Base-by-base conservation (phyloP, 495 filamentous ascomycete species). In the Aspergillus ellipticus region DNA sequence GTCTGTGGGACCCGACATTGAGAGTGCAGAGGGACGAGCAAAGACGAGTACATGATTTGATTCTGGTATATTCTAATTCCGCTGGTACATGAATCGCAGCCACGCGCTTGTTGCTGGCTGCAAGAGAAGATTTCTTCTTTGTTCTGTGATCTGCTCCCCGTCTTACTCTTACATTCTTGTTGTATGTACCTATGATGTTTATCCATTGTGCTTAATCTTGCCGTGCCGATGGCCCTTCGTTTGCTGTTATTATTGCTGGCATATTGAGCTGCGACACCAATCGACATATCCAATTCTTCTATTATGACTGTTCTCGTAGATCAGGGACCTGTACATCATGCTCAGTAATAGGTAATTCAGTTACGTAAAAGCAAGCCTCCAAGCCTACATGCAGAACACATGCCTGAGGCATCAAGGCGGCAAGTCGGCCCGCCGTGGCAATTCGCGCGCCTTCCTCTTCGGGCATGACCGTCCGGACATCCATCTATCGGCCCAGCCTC, bases 61-160 rank as follows among this genome's bases (percentile, higher is more conserved):
- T 56, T 66, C 55, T 63, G 63, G 60, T 62, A 58, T 51, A 66
- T 66, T 42, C 50, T 63, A 65, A 57, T 59, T 50, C 48, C 42
- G 29, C 55, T 60, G 46, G 55, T 51, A 61, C 55, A 56, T 62
- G 63, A 52, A 54, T 16, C 47, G 46, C 54, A 55, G 50, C 26
- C 39, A 41, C 21, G 20, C 42, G 33, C 55, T 35, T 37, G 37
- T 55, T 26, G 24, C 47, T 56, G 49, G 16, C 47, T 54, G 42
- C 39, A 41, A 41, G 45, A 46, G 22, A 17, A 21, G 21, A 19
- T 31, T 7, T 31, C 28, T 21, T 24, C 13, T 48, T 43, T 49
- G 16, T 53, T 54, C 41, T 54, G 45, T 57, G 56, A 49, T 49
- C 26, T 46, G 16, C 42, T 42, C 43, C 49, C 46, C 51, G 22